Percentiles rank a stretch among this genome's conserved stretches.
phyloP scores from a whole-genome alignment of 495 filamentous ascomycete species.

The Tirmania nivea region DNA sequence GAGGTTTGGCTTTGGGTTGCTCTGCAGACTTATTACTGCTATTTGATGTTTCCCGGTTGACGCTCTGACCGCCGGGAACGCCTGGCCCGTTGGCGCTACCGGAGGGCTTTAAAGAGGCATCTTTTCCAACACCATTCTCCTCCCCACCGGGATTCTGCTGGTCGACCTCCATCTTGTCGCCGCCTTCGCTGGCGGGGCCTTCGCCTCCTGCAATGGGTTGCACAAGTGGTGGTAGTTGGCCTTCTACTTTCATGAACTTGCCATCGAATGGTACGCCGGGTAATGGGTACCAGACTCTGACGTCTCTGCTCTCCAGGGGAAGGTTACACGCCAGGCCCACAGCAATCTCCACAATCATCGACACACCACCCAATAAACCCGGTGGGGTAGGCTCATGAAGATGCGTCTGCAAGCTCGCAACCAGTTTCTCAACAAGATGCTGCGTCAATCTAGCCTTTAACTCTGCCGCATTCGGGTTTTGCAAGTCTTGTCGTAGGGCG shows the following conservation, averaged over 20 bases:
- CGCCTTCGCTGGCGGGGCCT: constrained; percentile 26
- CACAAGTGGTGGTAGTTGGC: constrained; percentile 43
- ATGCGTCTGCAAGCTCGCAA: constrained; percentile 42
- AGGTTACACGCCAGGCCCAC: constrained; percentile 69
- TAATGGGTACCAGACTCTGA: constrained; percentile 61
- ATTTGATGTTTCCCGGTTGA: neutral
- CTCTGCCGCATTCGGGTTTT: constrained; percentile 38
- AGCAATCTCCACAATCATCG: constrained; percentile 85
- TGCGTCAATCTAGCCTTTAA: constrained; percentile 44
- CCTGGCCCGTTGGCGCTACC: neutral
- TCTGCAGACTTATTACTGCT: neutral
- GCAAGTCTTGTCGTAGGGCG: constrained; percentile 53
- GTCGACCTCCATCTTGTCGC: constrained; percentile 21
- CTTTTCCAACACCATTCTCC: constrained; percentile 11
- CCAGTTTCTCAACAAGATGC: constrained; percentile 46
- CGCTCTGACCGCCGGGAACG: neutral
- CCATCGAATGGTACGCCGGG: constrained; percentile 46
- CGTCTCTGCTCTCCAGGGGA: constrained; percentile 76
- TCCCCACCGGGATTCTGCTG: constrained; percentile 25
- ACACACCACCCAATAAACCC: constrained; percentile 57
- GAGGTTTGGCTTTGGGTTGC: constrained; percentile 3
- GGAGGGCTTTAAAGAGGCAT: neutral
- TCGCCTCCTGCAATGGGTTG: constrained; percentile 21
- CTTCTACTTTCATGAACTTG: constrained; percentile 67
- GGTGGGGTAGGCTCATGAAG: constrained; percentile 52